phyloP scores from a whole-genome alignment of 495 filamentous ascomycete species.

The Aspergillus steynii region DNA sequence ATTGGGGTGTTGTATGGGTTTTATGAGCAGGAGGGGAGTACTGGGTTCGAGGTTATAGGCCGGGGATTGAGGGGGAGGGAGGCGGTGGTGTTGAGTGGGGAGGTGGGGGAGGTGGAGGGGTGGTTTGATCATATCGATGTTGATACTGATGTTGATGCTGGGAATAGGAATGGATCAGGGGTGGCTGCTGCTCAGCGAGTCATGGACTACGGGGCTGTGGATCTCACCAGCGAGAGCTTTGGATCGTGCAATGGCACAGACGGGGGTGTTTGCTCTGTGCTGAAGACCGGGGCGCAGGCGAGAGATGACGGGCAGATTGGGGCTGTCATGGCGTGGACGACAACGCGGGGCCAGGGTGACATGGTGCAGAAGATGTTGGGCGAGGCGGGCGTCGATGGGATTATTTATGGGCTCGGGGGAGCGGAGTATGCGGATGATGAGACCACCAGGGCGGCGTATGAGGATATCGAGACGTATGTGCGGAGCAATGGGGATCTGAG shows the following conservation, averaged over 20 bases:
- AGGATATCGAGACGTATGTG: slow-evolving; percentile 8
- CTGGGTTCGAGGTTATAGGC: neutral
- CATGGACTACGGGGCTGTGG: slow-evolving; percentile 9
- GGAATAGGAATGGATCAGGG: too few relatives aligned
- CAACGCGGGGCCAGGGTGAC: neutral
- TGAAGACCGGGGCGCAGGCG: neutral
- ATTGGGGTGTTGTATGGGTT: slow-evolving; percentile 11
- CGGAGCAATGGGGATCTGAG: neutral
- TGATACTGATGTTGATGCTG: neutral
- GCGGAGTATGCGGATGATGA: slow-evolving; percentile 3
- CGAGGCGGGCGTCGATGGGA: slow-evolving; percentile 2
- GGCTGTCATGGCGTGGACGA: slow-evolving; percentile 10
- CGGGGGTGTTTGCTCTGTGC: neutral
- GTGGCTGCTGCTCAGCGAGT: neutral
- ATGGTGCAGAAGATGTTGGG: neutral
- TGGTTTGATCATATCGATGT: neutral
- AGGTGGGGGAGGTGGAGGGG: neutral
- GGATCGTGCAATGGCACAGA: neutral
- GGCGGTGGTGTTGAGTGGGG: slow-evolving; percentile 6
- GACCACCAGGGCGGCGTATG: neutral
- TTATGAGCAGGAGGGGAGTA: neutral
- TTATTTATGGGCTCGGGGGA: slow-evolving; percentile 9
- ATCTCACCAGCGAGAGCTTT: neutral
- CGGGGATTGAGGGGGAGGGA: slow-evolving; percentile 3
- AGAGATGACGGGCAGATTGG: neutral